Percentiles rank a stretch among this genome's conserved stretches.
Evolutionary conservation across 345 rosid genomes (phyloP).

Genomic region (Eucalyptus tenuipes): DNA sequence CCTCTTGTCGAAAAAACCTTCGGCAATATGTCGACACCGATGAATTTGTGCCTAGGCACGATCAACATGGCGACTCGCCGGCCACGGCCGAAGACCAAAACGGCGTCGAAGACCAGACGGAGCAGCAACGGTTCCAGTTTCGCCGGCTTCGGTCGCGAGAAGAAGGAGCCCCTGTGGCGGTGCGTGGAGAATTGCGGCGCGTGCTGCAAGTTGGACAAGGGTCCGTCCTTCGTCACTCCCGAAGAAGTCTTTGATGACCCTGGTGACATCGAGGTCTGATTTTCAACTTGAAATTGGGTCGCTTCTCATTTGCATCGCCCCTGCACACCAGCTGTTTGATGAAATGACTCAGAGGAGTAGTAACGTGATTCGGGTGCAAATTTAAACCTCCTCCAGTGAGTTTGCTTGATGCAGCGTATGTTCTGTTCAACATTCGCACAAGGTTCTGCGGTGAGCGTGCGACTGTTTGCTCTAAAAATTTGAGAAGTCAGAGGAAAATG

Average conservation of each 20-base stretch:
- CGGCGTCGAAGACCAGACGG: not conserved
- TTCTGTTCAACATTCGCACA: not conserved
- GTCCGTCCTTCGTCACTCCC: conserved; percentile 57
- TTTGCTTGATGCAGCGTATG: not conserved
- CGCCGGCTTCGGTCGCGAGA: conserved; percentile 24
- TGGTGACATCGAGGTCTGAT: conserved; percentile 40
- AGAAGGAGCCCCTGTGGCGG: conserved; percentile 45
- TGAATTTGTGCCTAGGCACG: not conserved
- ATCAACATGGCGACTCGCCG: conserved; percentile 8
- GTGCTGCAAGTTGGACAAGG: conserved; percentile 84
- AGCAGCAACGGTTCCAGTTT: not conserved
- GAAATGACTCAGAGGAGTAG: not conserved
- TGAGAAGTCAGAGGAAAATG: not conserved
- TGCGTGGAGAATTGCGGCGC: conserved; percentile 79
- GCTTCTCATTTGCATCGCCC: not conserved
- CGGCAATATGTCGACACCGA: not conserved
- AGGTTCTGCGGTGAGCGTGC: not conserved
- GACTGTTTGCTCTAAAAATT: not conserved
- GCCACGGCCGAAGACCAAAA: not conserved
- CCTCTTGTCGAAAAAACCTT: not conserved
- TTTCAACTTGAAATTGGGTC: not conserved
- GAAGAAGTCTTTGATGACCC: conserved; percentile 67
- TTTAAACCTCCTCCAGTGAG: not conserved
- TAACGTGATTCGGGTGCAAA: not conserved
- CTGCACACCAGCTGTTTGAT: conserved; percentile 27